A percentile compares a stretch with the other conserved stretches of the same genome.
phyloP scores from a whole-genome alignment of 2,329 filamentous ascomycete genomes.

The Diaporthe sp. region DNA sequence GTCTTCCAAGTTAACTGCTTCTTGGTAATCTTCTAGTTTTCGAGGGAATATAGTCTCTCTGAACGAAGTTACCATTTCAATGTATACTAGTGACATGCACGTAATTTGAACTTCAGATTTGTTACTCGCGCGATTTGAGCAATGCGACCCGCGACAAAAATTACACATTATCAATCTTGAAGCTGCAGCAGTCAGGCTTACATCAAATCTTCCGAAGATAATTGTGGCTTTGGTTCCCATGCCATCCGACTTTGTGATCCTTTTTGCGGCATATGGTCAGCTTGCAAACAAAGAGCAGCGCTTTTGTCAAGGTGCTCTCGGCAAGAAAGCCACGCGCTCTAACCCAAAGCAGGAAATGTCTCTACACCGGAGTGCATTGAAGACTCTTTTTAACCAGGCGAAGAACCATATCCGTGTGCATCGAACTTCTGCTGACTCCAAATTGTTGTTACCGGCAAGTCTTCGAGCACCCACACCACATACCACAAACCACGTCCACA shows the following conservation, averaged over 20 bases:
- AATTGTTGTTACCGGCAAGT: neutral
- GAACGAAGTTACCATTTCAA: neutral
- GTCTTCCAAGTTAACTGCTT: too few species aligned
- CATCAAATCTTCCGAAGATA: neutral
- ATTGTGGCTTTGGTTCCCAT: neutral
- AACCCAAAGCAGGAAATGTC: neutral
- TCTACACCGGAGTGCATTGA: neutral
- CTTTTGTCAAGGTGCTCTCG: neutral
- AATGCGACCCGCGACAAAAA: too few species aligned
- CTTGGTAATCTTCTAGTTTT: too few species aligned
- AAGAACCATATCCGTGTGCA: too few species aligned
- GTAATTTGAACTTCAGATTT: rapidly evolving
- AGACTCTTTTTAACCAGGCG: too few species aligned
- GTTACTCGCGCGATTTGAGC: too few species aligned
- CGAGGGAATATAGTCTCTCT: too few species aligned
- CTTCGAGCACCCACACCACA: neutral
- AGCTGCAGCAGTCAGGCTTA: too few species aligned
- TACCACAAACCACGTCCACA: neutral
- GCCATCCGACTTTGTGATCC: neutral
- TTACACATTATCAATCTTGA: neutral
- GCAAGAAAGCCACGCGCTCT: neutral
- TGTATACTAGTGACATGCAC: too few species aligned
- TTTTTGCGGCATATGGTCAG: neutral
- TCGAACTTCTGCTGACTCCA: neutral
- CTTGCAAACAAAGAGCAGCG: neutral